These are phyloP conservation scores for Tripidium arundinaceum DNA, from an alignment of 202 grass and related monocot genomes.

Conservation along the genomic window DNA sequence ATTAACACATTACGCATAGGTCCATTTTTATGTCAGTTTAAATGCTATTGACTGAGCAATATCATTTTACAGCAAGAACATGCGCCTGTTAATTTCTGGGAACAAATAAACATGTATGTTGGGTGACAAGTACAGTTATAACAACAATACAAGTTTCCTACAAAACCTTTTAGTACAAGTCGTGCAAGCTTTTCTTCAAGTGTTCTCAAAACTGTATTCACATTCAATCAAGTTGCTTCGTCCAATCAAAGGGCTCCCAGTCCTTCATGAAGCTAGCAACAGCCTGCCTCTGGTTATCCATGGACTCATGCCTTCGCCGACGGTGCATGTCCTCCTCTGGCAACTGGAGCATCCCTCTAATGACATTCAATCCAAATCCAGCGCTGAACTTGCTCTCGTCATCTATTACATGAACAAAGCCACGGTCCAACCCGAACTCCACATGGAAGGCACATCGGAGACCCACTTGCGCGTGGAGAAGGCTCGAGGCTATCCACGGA, in stretches of 20 bases:
- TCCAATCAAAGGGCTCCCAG: slow-evolving; percentile 92
- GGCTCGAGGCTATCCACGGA: no score
- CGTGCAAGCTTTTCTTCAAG: neutral
- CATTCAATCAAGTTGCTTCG: slow-evolving; percentile 56
- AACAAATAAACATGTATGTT: neutral
- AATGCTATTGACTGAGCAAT: neutral
- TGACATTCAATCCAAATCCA: slow-evolving; percentile 78
- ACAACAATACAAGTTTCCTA: slow-evolving; percentile 2
- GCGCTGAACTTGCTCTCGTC: slow-evolving; percentile 71
- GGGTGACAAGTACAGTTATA: no score
- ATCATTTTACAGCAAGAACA: neutral
- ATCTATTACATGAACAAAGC: slow-evolving; percentile 92
- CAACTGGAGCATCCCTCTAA: slow-evolving; percentile 74
- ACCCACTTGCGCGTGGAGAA: no score
- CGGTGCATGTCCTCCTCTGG: slow-evolving; percentile 90
- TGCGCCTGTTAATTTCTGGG: neutral
- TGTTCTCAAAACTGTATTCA: neutral
- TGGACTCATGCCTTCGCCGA: slow-evolving; percentile 54
- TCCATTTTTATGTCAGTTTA: neutral
- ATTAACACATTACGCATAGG: neutral
- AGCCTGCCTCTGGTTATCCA: slow-evolving; percentile 64
- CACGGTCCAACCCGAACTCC: slow-evolving; percentile 77
- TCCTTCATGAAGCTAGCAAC: slow-evolving; percentile 58
- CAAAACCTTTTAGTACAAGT: neutral
- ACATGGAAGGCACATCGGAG: no score